Base-by-base conservation (phyloP, 345 rosid species). In the Trapa incisa region DNA sequence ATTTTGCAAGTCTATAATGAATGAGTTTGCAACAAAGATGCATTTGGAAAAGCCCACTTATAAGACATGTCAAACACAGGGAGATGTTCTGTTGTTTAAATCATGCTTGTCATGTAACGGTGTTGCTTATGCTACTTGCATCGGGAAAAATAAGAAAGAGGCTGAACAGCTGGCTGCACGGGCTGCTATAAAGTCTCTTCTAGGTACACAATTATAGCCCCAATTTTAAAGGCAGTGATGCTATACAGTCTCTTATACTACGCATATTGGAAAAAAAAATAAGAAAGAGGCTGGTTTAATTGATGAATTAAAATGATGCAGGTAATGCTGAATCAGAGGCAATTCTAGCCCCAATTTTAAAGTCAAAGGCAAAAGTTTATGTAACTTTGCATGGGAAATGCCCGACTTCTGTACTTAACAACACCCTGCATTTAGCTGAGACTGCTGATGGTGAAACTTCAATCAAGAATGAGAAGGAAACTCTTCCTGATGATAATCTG, bases 81-180 rank as follows among this genome's bases (percentile, higher is more conserved):
- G 68, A 45, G 16, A 54, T 22, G 57, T 70, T 68, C 77, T 81
- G 2, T 36, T 9, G 60, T 81, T 84, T 70, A 57, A 37, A 33
- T 82, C 83, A 1, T 63, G 73, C 42, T 29, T 78, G 64, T 73
- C 66, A 53, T 80, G 78, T 65, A 73, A 76, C 74, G 80, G 77
- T 43, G 54, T 61, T 37, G 56, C 72, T 35, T 84, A 73, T 57
- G 67, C 67, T 2, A 79, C 81, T 6, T 72, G 78, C 42, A 5
- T 37, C 47, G 75, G 76, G 10, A 70, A 41, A 75, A 81, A 8
- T 65, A 82, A 84, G 75, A 84, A 80, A 73, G 84, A 81, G 60
- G 88, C 88, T 65, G 84, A 82, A 64, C 82, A 82, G 54, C 57
- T 84, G 66, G 84, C 82, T 67, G 86, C 86, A 52, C 81, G 76